Conservation (phyloP, 192 early-diverging fungal species). For the Dissophora globulifera region DNA sequence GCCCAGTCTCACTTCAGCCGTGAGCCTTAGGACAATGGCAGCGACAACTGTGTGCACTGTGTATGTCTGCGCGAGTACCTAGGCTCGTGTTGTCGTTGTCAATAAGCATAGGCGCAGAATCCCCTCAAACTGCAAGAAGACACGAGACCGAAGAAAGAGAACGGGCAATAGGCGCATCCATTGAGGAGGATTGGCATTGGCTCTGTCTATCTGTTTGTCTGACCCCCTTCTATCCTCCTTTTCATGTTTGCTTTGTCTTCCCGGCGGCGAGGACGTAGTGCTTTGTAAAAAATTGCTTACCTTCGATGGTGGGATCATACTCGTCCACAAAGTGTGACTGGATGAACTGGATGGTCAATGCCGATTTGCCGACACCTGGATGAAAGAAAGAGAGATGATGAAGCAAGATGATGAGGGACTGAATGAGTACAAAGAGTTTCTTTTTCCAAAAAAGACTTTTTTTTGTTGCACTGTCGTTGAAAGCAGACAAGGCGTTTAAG, state of each 20-base stretch:
- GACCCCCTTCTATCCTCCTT: neutral
- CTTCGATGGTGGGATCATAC: constrained; percentile 98
- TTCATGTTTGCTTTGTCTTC: too few relatives aligned
- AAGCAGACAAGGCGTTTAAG: too few relatives aligned
- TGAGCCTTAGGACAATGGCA: too few relatives aligned
- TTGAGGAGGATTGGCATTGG: neutral
- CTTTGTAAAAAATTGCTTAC: constrained; percentile 50
- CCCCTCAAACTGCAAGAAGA: too few relatives aligned
- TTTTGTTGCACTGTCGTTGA: too few relatives aligned
- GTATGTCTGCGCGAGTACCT: too few relatives aligned
- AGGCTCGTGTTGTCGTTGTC: too few relatives aligned
- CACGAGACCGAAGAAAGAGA: too few relatives aligned
- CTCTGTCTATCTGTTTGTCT: neutral
- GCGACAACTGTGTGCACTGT: too few relatives aligned
- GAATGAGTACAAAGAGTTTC: neutral
- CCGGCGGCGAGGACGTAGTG: too few relatives aligned
- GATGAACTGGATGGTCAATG: constrained; percentile 85
- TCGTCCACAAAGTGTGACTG: constrained; percentile 87
- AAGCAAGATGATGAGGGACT: neutral
- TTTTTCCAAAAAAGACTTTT: neutral
- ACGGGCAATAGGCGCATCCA: neutral
- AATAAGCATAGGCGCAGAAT: too few relatives aligned
- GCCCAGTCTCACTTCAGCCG: too few relatives aligned
- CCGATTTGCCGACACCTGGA: constrained; percentile 83
- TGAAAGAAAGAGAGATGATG: neutral